Base-by-base conservation (phyloP, 192 early-diverging fungal genomes). In the Chytriomyces sp. region DNA sequence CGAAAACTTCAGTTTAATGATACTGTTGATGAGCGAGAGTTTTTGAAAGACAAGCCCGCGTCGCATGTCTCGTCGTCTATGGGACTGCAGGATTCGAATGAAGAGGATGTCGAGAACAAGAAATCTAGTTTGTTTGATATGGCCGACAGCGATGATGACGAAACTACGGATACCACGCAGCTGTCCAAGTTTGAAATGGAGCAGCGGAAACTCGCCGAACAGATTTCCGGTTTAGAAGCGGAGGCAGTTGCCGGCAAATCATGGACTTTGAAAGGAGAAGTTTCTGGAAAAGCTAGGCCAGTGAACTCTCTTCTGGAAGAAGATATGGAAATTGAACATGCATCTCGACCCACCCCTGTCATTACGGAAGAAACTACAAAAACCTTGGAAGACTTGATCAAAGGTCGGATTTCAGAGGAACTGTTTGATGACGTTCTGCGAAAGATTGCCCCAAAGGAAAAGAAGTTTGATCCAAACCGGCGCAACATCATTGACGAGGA, bases 391-490 rank as follows among this genome's bases (percentile, higher is more conserved):
- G 97, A 98, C 65, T 79, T 97, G 69, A 99, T 99, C 83, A 94
- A 93, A 82, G 89, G 90, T 65, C 92, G 97, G 43, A 97, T 99
- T 80, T 79, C 94, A 47, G 96, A 95, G 67, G 84, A 85, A 45
- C 89, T 92, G 77, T 99, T 92, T 86, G 94, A 98, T 84, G 96
- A 98, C 79, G 97, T 99, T 5, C 93, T 92, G 48, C 91, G 97
- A 68, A 95, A 95, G 82, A 69, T 82, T 5, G 75, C 82, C 3
- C 81, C 84, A 11, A 87, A 90, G 61, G 93, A 95, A 71, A 88
- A 90, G 45, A 85, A 64, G 24, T 90, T 80, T 67, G 89, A 90
- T 69, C 89, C 89, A 50, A 87, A 88, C 80, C 77, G 86, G 43
- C 85, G 91, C 43, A 88, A 94, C 20, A 94, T 96, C 76, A 84